These are phyloP conservation scores for Fusarium sublunatum DNA, from an alignment of 2,329 filamentous ascomycete species.

Conservation along the genomic window DNA sequence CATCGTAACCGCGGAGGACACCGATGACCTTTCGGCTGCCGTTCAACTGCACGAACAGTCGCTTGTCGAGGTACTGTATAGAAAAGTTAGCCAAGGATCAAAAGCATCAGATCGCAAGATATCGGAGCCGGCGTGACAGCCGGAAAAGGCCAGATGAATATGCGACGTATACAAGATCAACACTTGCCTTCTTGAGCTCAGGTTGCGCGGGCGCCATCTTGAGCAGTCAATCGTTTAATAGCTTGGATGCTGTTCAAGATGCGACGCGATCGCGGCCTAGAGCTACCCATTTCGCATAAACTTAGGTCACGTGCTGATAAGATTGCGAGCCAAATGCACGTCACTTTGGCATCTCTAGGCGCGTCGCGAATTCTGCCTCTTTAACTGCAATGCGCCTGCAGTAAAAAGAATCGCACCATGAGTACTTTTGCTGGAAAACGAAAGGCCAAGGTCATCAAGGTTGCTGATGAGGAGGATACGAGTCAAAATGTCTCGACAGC, in stretches of 20 bases:
- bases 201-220: constrained; percentile 98
- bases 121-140: background rate
- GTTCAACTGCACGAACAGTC: constrained; percentile 96
- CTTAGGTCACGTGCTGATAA: constrained; percentile 62
- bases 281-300: constrained; percentile 45
- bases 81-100: constrained; percentile 43
- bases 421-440: constrained; percentile 67
- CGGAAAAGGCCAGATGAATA: too few species aligned
- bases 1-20: constrained; percentile 94
- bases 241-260: constrained; percentile 41
- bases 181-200: constrained; percentile 92
- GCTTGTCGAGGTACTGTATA: constrained; percentile 95
- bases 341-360: constrained; percentile 32
- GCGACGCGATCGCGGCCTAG: constrained; percentile 47
- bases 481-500: constrained; percentile 28
- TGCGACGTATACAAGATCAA: background rate
- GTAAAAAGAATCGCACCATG: constrained; percentile 53
- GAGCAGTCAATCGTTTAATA: constrained; percentile 49
- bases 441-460: constrained; percentile 82
- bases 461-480: constrained; percentile 72
- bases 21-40: constrained; percentile 98
- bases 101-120: constrained; percentile 2
- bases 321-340: constrained; percentile 49
- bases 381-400: constrained; percentile 11
- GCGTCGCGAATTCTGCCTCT: constrained; percentile 26